Base-by-base conservation (phyloP, 768 basidiomycete species). In the Cytidiella melzeri region DNA sequence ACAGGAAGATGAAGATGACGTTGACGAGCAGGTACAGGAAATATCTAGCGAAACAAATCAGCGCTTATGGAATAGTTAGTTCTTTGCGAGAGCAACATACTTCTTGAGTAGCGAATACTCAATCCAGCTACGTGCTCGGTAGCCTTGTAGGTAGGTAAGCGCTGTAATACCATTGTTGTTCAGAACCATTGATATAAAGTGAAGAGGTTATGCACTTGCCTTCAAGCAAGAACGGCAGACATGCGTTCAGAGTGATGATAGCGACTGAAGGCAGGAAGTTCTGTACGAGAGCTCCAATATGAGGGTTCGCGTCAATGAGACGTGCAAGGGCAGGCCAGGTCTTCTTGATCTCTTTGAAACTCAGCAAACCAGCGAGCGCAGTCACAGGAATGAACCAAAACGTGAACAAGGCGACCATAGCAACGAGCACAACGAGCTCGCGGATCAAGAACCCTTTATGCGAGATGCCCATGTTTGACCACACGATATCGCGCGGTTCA, bases 351-450 rank as follows among this genome's bases (percentile, higher is more conserved):
- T 96, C 94, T 55, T 87, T 77, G 68, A 93, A 97, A 56, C 89
- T 93, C 53, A 99, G 73, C 47, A 99, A 67, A 61, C 84, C 77
- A 1, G 95, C 92, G 13, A 99, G 76, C 0, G 81, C 83, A 0
- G 88, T 81, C 52, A 96, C 92, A 0, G 96, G 96, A 52, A 95
- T 80, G 36, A 89, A 69, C 96, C 96, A 98, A 64, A 87, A 87
- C 63, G 93, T 85, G 57, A 97, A 74, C 27, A 98, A 71, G 18
- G 92, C 55, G 0, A 68, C 74, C 67, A 93, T 87, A 25, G 81
- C 72, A 12, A 66, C 72, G 19, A 89, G 67, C 2, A 94, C 89
- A 23, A 95, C 61, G 27, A 83, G 49, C 38, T 91, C 81, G 24
- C 96, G 83, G 3, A 81, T 72, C 41, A 79, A 74, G 15, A 82